phyloP scores from a whole-genome alignment of 73 alveolate genomes.

The Paramecium sexaurelia region DNA sequence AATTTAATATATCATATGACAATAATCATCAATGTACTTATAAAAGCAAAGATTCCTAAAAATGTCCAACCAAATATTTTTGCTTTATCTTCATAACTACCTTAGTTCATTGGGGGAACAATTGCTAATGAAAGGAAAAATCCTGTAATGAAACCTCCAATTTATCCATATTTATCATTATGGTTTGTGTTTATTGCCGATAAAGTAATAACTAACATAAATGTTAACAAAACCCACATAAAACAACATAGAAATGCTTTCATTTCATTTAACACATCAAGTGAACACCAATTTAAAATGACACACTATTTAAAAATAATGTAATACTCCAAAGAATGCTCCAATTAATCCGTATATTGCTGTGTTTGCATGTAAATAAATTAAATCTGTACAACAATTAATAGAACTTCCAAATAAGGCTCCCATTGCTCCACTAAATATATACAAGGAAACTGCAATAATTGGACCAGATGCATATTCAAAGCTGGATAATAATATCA shows the following conservation, averaged over 20 bases:
- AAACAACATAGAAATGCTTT: neutral
- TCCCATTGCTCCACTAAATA: slow-evolving; percentile 1
- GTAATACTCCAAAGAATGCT: slow-evolving; percentile 29
- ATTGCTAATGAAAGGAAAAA: slow-evolving; percentile 4
- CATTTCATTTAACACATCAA: neutral
- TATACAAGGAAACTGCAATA: neutral
- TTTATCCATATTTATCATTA: neutral
- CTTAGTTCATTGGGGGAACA: slow-evolving; percentile 5
- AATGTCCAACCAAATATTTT: slow-evolving; percentile 52
- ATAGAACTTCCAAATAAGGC: slow-evolving; percentile 28
- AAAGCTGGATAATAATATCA: neutral
- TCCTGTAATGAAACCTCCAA: slow-evolving; percentile 49
- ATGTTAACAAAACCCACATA: neutral
- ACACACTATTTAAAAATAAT: neutral
- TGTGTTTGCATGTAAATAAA: neutral
- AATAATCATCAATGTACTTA: neutral
- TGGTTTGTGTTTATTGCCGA: neutral
- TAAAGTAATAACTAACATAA: neutral
- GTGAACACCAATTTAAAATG: slow-evolving; percentile 20
- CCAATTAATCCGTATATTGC: slow-evolving; percentile 32
- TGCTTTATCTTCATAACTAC: slow-evolving; percentile 35
- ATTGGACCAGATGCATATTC: slow-evolving; percentile 38
- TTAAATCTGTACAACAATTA: slow-evolving; percentile 21
- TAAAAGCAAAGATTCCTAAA: slow-evolving; percentile 11
- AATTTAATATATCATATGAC: neutral